Evolutionary conservation across 805 yeast genomes (phyloP), one percentile per base, ranked within the genome.

Genomic region (Hanseniaspora vineae): DNA sequence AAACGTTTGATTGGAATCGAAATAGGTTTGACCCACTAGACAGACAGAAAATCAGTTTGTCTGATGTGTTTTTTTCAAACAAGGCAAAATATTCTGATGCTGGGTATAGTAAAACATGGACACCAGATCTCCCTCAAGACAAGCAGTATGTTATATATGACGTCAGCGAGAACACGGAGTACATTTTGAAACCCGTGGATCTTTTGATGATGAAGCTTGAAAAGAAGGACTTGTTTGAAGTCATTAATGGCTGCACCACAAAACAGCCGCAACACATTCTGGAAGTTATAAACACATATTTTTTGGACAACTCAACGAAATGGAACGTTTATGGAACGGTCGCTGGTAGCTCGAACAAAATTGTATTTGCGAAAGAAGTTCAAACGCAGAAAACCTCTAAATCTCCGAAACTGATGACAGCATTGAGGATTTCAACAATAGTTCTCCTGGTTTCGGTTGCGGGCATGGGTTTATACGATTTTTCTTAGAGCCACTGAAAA

Each of bases 191-290:
- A 6, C 29, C 29, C 13, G 17, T 44, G 32, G 46, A 44, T 17
- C 14, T 33, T 12, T 17, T 23, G 47, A 56, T 23, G 55, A 56
- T 50, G 54, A 58, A 20, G 52, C 53, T 31, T 46, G 42, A 39
- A 39, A 18, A 53, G 48, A 52, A 52, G 45, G 64, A 60, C 47
- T 43, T 59, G 39, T 55, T 60, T 46, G 56, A 54, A 2, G 54
- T 62, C 18, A 53, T 61, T 10, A 60, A 61, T 45, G 52, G 54
- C 31, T 17, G 23, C 19, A 50, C 58, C 18, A 46, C 48, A 8
- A 33, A 42, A 13, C 44, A 59, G 4, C 64, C 64, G 6, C 64
- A 62, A 17, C 57, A 53, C n/a, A 48, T 54, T 2, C 45, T 59
- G 20, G 37, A 49, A 9, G 31, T 50, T n/a, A 52, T 63, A 0